Conservation (phyloP, 305 asterid species). For the Plantago coronopus region DNA sequence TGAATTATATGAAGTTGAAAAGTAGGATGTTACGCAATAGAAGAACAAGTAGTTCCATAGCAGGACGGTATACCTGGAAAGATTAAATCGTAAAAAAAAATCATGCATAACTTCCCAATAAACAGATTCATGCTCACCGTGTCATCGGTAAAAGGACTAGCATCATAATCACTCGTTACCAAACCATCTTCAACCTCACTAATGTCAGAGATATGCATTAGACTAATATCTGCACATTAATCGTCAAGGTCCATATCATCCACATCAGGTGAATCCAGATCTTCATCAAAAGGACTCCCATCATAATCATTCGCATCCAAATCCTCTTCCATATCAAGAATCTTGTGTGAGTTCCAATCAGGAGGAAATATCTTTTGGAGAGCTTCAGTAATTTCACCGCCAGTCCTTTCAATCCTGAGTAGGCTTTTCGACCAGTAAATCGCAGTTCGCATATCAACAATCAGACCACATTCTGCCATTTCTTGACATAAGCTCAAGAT, state of each 20-base stretch:
- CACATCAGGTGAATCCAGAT: too few relatives aligned
- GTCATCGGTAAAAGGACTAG: conserved; percentile 4
- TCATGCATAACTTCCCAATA: too few relatives aligned
- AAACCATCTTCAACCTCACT: conserved; percentile 31
- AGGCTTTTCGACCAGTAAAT: conserved; percentile 92
- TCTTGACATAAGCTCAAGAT: conserved; percentile 60
- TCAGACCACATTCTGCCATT: conserved; percentile 57
- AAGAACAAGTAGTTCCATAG: too few relatives aligned
- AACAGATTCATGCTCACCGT: too few relatives aligned
- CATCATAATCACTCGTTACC: conserved; percentile 24
- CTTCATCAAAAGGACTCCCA: conserved; percentile 16
- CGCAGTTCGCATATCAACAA: conserved; percentile 92
- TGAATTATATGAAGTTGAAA: too few relatives aligned
- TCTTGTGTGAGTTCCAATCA: conserved; percentile 84
- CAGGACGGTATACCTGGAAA: too few relatives aligned
- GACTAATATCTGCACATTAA: too few relatives aligned
- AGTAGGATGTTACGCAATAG: too few relatives aligned
- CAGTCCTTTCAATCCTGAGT: conserved; percentile 69
- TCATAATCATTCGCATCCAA: conserved; percentile 22
- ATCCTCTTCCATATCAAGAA: conserved; percentile 35
- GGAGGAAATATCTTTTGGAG: conserved; percentile 95
- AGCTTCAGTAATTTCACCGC: conserved; percentile 81
- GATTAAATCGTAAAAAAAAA: too few relatives aligned
- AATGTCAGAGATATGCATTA: conserved; percentile 29
- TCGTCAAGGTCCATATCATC: too few relatives aligned